These are phyloP conservation scores for Boletus sensibilis DNA, from an alignment of 768 basidiomycete species.

Conservation along the genomic window DNA sequence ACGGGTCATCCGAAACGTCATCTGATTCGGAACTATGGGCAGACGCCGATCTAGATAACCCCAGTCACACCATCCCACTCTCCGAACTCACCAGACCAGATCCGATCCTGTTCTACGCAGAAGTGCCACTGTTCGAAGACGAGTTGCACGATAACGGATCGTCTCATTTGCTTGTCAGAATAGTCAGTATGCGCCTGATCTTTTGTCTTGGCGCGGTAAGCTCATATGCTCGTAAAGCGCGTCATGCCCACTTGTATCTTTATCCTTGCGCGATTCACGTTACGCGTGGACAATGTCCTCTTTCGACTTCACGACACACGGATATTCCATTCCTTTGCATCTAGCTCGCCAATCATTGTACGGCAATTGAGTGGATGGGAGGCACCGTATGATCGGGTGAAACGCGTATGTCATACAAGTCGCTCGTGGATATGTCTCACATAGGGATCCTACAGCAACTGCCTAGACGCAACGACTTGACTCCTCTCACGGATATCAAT, in stretches of 20 bases:
- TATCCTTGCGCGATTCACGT: conserved; percentile 84
- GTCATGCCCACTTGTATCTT: conserved; percentile 97
- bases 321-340: conserved; percentile 80
- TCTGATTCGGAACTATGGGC: conserved; percentile 41
- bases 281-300: conserved; percentile 92
- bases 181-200: conserved; percentile 53
- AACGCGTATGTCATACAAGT: conserved; percentile 49
- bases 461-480: conserved; percentile 75
- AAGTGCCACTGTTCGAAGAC: conserved; percentile 92
- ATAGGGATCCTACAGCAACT: conserved; percentile 46
- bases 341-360: conserved; percentile 59
- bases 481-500: conserved; percentile 82
- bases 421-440: background rate
- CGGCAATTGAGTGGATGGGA: conserved; percentile 90
- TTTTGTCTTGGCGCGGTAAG: background rate
- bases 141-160: conserved; percentile 97
- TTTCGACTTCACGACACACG: conserved; percentile 90
- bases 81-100: conserved; percentile 84
- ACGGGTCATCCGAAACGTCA: conserved; percentile 18
- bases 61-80: conserved; percentile 71
- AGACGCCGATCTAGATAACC: conserved; percentile 55
- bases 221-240: conserved; percentile 50
- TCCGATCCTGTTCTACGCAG: conserved; percentile 97
- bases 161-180: conserved; percentile 78
- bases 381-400: conserved; percentile 80